Conservation (phyloP, 352 stramenopile species). For the Phytopythium sindhum region DNA sequence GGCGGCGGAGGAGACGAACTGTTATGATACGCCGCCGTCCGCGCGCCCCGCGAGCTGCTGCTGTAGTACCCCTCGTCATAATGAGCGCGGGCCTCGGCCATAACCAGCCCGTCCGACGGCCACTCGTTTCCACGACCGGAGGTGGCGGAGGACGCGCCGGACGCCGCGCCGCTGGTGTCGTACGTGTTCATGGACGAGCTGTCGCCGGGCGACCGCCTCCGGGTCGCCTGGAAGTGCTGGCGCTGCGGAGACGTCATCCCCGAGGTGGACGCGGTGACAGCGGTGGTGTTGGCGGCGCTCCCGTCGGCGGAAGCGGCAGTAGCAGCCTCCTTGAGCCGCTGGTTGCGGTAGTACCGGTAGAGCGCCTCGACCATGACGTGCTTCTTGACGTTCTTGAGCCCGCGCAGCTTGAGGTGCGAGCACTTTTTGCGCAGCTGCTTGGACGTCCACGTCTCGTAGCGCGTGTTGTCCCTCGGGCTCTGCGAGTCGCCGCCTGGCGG, state of each 20-base stretch:
- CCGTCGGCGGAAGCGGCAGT: not conserved
- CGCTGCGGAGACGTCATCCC: constrained; percentile 13
- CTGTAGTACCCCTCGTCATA: not conserved
- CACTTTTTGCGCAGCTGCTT: constrained; percentile 83
- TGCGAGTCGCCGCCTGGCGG: constrained; percentile 40
- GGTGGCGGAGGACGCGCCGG: not conserved
- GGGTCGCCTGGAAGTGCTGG: constrained; percentile 6
- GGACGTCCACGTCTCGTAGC: constrained; percentile 81
- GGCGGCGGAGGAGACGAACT: not conserved
- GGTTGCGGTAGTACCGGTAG: constrained; percentile 74
- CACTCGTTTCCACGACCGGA: not conserved
- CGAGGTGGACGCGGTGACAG: constrained; percentile 8
- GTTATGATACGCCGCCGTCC: not conserved
- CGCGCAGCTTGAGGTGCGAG: constrained; percentile 73
- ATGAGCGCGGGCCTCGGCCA: not conserved
- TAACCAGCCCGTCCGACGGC: not conserved
- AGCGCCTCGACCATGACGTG: constrained; percentile 82
- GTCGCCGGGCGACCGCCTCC: not conserved
- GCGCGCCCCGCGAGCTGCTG: constrained; percentile 1
- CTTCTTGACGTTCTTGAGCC: constrained; percentile 84
- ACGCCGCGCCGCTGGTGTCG: not conserved
- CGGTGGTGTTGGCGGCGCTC: constrained; percentile 8
- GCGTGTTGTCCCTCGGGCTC: constrained; percentile 47
- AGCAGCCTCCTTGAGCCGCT: constrained; percentile 47
- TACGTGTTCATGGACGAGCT: constrained; percentile 1